phyloP scores from a whole-genome alignment of 2,329 filamentous ascomycete genomes.

The Trichoderma lentiforme region DNA sequence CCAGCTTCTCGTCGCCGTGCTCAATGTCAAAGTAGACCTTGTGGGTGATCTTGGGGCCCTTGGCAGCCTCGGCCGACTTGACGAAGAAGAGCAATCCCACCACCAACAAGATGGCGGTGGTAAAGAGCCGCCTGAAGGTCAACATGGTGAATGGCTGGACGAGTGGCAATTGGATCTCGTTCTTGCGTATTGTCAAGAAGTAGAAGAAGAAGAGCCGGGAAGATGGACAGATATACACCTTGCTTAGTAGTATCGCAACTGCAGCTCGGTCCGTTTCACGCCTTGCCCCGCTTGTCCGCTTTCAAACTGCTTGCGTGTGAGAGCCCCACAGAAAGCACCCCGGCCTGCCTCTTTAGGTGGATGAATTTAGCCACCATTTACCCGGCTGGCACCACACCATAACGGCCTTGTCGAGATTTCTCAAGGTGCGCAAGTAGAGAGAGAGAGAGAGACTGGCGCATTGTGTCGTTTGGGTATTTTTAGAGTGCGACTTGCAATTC shows the following conservation, averaged over 20 bases:
- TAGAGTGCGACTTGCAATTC: neutral
- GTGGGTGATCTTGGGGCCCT: slow-evolving; percentile 92
- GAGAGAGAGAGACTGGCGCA: neutral
- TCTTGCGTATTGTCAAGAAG: neutral
- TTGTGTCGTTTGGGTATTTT: neutral
- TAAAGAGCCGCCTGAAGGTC: slow-evolving; percentile 65
- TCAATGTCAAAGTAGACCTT: slow-evolving; percentile 89
- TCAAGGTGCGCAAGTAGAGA: neutral
- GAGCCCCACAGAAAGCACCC: neutral
- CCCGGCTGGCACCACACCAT: neutral
- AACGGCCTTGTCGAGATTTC: neutral
- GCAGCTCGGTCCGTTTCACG: slow-evolving; percentile 19
- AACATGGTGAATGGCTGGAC: slow-evolving; percentile 58
- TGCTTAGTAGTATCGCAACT: neutral
- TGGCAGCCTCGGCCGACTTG: slow-evolving; percentile 68
- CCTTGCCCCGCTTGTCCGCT: slow-evolving; percentile 22
- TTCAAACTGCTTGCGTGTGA: neutral
- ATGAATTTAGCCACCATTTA: neutral
- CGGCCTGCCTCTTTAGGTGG: neutral
- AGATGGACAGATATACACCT: slow-evolving; percentile 23
- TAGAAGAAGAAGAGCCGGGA: neutral
- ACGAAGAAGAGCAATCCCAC: slow-evolving; percentile 72
- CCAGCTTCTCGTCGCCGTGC: slow-evolving; percentile 70
- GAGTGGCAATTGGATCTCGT: slow-evolving; percentile 9
- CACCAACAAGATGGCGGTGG: slow-evolving; percentile 72